Base-by-base conservation (phyloP, 352 stramenopile genomes). In the Globisporangium iwayamae region DNA sequence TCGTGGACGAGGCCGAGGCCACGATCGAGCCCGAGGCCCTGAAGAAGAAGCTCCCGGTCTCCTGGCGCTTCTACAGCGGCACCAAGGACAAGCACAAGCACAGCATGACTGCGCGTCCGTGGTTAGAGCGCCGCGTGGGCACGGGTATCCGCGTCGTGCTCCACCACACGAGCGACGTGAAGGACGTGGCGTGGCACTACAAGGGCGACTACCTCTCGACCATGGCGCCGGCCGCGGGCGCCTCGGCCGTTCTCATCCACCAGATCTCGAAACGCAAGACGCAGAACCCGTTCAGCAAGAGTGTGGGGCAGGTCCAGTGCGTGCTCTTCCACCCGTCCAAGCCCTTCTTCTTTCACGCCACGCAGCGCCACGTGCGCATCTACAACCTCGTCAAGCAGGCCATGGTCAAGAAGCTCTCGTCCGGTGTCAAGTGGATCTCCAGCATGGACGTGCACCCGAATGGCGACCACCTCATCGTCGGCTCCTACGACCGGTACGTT, bases 121-220 rank as follows among this genome's bases (percentile, higher is more conserved):
- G 82, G 81, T 73, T 91, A 16, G 84, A 93, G 63, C 81, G 87
- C 43, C 80, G 94, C 60, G 79, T 90, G 20, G 87, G 87, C 39
- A 88, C 84, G 46, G 80, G 86, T 34, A 89, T 97, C 55, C 82
- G 89, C 41, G 65, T 97, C 36, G 88, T 94, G 68, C 70, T 95
- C 56, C 86, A 95, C 69, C 89, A 96, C 71, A 93, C 90, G 55
- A 86, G 75, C 18, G 85, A 98, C 54, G 90, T 99, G 47, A 92
- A 94, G 61, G 91, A 94, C 57, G 81, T 99, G 14, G 74, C 87
- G 51, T 99, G 98, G 98, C 98, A 99, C 73, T 73, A 90, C 67
- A 99, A 99, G 85, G 98, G 98, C 18, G 98, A 99, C 74, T 99
- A 99, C 78, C 89, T 99, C 56, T 90, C 96, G 34, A 98, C 94